Base-by-base conservation (phyloP, 495 filamentous ascomycete species). In the Cercophora newfieldiana region DNA sequence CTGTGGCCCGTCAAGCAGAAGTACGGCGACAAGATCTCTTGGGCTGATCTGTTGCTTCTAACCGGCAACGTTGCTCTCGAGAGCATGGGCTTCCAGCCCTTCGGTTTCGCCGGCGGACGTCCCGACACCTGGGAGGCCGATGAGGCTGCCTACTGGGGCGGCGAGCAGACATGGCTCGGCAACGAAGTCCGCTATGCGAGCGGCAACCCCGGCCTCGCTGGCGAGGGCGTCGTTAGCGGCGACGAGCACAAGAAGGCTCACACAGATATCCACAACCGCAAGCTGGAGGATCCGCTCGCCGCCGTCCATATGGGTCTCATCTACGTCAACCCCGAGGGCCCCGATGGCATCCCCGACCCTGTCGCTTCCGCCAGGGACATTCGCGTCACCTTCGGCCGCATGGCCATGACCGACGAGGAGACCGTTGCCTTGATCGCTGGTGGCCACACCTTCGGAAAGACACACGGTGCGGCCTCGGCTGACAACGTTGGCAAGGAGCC, bases 1-100 rank as follows among this genome's bases (percentile, higher is more conserved):
- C 76, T 91, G 60, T 91, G 89, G 89, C 89, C 89, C 70, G 86
- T 91, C 79, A 91, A 91, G 81, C 88, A 91, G 70, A 91, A 91
- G 82, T 91, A 91, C 71, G 89, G 89, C 74, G 84, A 85, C 83
- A 90, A 90, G 82, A 88, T 91, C 74, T 91, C 89, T 4, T 91
- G 89, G 89, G 87, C 88, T 26, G 89, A 91, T 71, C 75, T 91
- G 68, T 65, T 89, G 37, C 81, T 91, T 29, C 80, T 91, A 44
- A 85, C 87, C 26, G 89, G 89, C 66, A 91, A 91, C 71, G 89
- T 91, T 7, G 88, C 89, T 24, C 83, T 91, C 69, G 89, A 91
- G 78, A 87, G 85, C 53, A 90, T 90, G 89, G 89, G 89, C 68
- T 81, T 89, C 77, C 85, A 88, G 82, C 86, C 89, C 58, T 88